Conservation (phyloP, 2,329 filamentous ascomycete species). For the Zasmidium citrigriseum region DNA sequence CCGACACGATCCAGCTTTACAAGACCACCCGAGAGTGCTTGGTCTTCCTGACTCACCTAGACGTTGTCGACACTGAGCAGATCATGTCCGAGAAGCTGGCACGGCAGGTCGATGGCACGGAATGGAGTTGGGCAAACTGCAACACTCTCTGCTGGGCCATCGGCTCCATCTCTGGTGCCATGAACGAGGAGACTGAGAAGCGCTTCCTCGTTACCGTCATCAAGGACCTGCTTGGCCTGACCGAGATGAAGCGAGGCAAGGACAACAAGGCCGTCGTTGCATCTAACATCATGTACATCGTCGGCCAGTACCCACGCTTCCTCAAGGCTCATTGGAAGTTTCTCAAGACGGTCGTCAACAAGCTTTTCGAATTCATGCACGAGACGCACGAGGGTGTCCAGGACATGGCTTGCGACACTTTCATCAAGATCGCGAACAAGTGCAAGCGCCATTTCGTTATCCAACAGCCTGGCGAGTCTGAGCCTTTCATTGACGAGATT, state of each 20-base stretch:
- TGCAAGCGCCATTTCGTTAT: conserved; percentile 97
- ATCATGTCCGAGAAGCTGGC: conserved; percentile 99
- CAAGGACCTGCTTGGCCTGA: conserved; percentile 93
- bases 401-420: conserved; percentile 99
- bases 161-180: conserved; percentile 94
- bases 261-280: conserved; percentile 99
- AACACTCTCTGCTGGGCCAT: conserved; percentile 99
- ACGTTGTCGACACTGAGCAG: conserved; percentile 94
- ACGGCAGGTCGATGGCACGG: conserved; percentile 88
- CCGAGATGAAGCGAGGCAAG: conserved; percentile 98
- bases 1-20: conserved; percentile 97
- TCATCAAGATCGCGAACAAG: conserved; percentile 99
- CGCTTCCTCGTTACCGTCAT: conserved; percentile 97
- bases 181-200: conserved; percentile 99
- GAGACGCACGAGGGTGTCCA: conserved; percentile 99
- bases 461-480: conserved; percentile 86
- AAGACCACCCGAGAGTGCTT: conserved; percentile 97
- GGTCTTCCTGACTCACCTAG: conserved; percentile 94
- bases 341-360: conserved; percentile 98
- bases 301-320: conserved; percentile 97
- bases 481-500: conserved; percentile 98
- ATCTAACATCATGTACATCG: conserved; percentile 99
- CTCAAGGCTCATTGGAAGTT: conserved; percentile 99
- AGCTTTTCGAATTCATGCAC: conserved; percentile 99
- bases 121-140: conserved; percentile 99